Percentiles rank a stretch among this genome's conserved stretches.
Evolutionary conservation across 2,329 filamentous ascomycete genomes (phyloP).

Genomic region (Pyrenochaeta sp.): DNA sequence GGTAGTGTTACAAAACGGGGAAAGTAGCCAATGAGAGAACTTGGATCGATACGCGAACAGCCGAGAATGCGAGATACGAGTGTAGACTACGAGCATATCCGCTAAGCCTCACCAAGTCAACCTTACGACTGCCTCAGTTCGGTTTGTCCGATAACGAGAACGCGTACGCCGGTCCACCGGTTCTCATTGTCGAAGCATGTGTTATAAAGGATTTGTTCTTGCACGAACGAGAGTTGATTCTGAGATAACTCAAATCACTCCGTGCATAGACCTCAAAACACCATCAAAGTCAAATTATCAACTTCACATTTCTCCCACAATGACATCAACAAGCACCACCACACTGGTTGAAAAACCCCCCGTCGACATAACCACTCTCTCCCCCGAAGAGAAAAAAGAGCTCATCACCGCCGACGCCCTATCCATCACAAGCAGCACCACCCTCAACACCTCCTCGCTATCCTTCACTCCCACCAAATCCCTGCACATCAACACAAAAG

Average conservation of each 20-base stretch:
- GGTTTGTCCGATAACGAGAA: neutral
- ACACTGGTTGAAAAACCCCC: conserved; percentile 7
- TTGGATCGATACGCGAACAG: neutral
- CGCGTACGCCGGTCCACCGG: neutral
- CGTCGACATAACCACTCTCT: conserved; percentile 16
- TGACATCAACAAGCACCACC: conserved; percentile 1
- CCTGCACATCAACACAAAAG: conserved; percentile 60
- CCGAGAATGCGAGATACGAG: conserved; percentile 5
- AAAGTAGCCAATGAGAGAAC: neutral
- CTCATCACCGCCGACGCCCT: conserved; percentile 19
- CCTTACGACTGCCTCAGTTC: conserved; percentile 7
- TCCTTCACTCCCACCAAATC: conserved; percentile 54
- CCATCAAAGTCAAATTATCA: neutral
- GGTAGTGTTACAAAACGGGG: neutral
- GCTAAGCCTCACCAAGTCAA: conserved; percentile 5
- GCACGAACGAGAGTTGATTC: neutral
- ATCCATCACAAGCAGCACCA: conserved; percentile 26
- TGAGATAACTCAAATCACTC: neutral
- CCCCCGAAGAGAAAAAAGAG: conserved; percentile 26
- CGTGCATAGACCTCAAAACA: neutral
- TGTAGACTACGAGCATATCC: neutral
- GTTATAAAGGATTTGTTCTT: neutral
- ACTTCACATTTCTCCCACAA: neutral
- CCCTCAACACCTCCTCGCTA: conserved; percentile 7
- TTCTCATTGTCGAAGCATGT: neutral